Evolutionary conservation across 371 early-diverging fungal genomes (phyloP), one percentile per base, ranked within the genome.

Genomic region (Mortierella sp.): DNA sequence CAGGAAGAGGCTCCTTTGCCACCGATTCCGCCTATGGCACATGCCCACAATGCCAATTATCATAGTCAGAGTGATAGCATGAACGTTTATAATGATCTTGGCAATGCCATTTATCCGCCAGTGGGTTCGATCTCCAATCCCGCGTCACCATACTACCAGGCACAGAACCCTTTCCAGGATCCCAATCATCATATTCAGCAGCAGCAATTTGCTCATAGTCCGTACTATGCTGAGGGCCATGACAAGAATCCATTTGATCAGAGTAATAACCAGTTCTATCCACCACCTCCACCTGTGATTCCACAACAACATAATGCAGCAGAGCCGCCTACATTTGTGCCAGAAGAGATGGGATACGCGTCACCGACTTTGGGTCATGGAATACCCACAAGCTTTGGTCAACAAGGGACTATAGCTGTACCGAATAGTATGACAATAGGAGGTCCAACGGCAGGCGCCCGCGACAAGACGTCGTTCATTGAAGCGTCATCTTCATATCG

Each of bases 301-400:
- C 9, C 37, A 8, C 19, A 49, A 9, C 39, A 47, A 6, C 58
- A 48, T 17, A 23, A 24, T 14, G 14, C 37, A 34, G 37, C 37
- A 34, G n/a, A 24, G 21, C 44, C 65, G 1, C n/a, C 57, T 21
- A 4, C 32, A 6, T 65, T 37, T 17, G 58, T 72, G 6, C 54
- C 61, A 0, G 72, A 72, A 30, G 72, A 72, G 31, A 72, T 72
- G 72, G 72, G 72, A 11, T 17, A 63, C 44, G 2, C 28, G 21
- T 46, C 69, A 2, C 56, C 69, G 17, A 31, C 31, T 3, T 1
- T 37, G 26, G 19, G n/a, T 2, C 30, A 4, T 24, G 17, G 44
- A 24, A 2, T n/a, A n/a, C n/a, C n/a, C n/a, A n/a, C n/a, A n/a
- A n/a, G n/a, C n/a, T n/a, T n/a, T n/a, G 44, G 48, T 24, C 55